A percentile compares a stretch with the other conserved stretches of the same genome.
Conservation (phyloP, 257 asterid genomes). For the Perilla frutescens region DNA sequence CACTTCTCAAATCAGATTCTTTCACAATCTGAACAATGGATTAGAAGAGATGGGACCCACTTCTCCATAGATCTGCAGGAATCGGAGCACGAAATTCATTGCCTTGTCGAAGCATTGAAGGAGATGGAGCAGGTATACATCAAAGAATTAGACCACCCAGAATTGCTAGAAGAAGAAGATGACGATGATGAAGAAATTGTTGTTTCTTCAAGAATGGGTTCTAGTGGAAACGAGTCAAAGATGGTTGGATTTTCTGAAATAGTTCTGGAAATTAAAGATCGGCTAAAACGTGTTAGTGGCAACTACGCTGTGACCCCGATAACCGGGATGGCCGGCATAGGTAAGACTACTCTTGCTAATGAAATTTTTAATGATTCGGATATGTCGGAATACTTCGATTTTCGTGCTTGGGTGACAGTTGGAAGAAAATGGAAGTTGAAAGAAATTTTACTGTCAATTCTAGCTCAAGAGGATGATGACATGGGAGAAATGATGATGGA, state of each 20-base stretch:
- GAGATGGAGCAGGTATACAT: conserved; percentile 21
- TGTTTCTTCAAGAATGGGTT: conserved; percentile 1
- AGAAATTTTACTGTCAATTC: background rate
- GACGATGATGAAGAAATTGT: background rate
- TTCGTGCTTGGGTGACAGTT: background rate
- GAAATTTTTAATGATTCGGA: background rate
- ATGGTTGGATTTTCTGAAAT: conserved; percentile 6
- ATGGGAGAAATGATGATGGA: background rate
- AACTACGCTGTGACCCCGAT: conserved; percentile 6
- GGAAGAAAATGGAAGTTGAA: background rate
- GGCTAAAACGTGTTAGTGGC: conserved; percentile 2
- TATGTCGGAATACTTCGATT: background rate
- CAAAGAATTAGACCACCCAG: conserved; percentile 13
- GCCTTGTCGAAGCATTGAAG: conserved; percentile 5
- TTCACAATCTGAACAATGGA: background rate
- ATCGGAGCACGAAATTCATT: background rate
- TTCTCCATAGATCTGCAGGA: conserved; percentile 20
- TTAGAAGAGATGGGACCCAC: too few species aligned
- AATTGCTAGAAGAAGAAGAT: background rate
- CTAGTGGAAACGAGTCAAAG: background rate
- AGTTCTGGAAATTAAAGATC: background rate
- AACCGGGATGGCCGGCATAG: conserved; percentile 19
- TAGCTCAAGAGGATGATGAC: background rate
- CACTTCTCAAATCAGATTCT: conserved; percentile 4
- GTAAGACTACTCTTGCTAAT: conserved; percentile 10